phyloP scores from a whole-genome alignment of 73 alveolate genomes.

The Symbiodinium pilosum region DNA sequence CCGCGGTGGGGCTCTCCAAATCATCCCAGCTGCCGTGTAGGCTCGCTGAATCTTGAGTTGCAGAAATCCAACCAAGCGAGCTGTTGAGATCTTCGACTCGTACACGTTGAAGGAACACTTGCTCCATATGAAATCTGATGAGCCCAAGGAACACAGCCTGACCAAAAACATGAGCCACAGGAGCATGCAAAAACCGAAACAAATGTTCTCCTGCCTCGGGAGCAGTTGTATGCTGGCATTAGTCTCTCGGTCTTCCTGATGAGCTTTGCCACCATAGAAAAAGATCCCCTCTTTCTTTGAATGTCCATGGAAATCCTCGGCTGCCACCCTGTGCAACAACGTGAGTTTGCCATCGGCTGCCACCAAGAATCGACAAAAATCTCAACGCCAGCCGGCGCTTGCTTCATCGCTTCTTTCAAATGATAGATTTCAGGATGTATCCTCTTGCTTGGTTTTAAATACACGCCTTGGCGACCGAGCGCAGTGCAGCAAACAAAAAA shows the following conservation, averaged over 20 bases:
- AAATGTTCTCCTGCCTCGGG: constrained; percentile 17
- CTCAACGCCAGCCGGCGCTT: constrained; percentile 43
- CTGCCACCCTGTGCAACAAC: no score
- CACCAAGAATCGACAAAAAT: constrained; percentile 16
- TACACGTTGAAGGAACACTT: constrained; percentile 61
- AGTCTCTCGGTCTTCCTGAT: constrained; percentile 22
- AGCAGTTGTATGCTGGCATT: constrained; percentile 40
- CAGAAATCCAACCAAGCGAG: constrained; percentile 63
- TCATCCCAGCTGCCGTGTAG: constrained; percentile 23
- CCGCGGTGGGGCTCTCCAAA: no score
- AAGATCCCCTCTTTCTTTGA: constrained; percentile 91
- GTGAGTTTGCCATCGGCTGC: neutral
- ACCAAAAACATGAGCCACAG: no score
- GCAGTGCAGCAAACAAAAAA: no score
- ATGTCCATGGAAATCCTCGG: constrained; percentile 79
- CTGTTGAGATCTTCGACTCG: constrained; percentile 79
- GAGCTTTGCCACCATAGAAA: constrained; percentile 85
- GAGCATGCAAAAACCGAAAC: neutral
- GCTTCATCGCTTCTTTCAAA: constrained; percentile 57
- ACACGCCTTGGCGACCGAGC: constrained; percentile 15
- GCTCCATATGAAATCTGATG: constrained; percentile 72
- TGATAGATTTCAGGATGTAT: constrained; percentile 81
- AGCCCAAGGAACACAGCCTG: constrained; percentile 85
- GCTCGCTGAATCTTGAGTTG: constrained; percentile 49
- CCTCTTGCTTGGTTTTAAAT: constrained; percentile 56